A percentile compares a stretch with the other conserved stretches of the same genome.
Evolutionary conservation across 257 asterid species (phyloP).

Genomic region (Solanum neorickii): DNA sequence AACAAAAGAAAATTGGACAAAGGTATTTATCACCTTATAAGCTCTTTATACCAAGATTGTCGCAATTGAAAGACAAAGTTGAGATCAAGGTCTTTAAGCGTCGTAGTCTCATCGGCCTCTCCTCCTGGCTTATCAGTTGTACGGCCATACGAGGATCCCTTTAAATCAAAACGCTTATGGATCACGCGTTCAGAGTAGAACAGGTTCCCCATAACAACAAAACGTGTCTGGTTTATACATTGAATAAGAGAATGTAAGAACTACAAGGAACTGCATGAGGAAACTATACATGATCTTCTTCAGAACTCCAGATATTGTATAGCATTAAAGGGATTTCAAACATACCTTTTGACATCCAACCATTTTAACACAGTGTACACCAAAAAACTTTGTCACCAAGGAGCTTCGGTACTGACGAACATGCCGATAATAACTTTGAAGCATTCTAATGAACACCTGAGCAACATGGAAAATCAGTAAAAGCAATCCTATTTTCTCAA

Average conservation of each 20-base stretch:
- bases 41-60: slow-evolving; percentile 55
- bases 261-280: neutral
- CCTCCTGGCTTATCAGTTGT: slow-evolving; percentile 50
- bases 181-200: slow-evolving; percentile 75
- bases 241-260: neutral
- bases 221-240: slow-evolving; percentile 17
- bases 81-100: slow-evolving; percentile 76
- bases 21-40: slow-evolving; percentile 43
- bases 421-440: slow-evolving; percentile 12
- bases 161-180: slow-evolving; percentile 70
- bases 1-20: neutral
- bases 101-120: slow-evolving; percentile 73
- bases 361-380: slow-evolving; percentile 17
- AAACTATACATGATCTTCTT: neutral
- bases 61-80: slow-evolving; percentile 52
- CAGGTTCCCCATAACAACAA: slow-evolving; percentile 76
- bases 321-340: neutral
- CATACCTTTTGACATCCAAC: slow-evolving; percentile 19
- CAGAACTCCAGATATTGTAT: neutral
- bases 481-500: neutral
- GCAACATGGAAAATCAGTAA: neutral
- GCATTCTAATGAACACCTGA: slow-evolving; percentile 20
- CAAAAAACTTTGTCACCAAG: slow-evolving; percentile 15
- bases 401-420: slow-evolving; percentile 8
- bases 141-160: slow-evolving; percentile 83